Evolutionary conservation across 306 rosid genomes (phyloP).

Genomic region (Urtica urens): DNA sequence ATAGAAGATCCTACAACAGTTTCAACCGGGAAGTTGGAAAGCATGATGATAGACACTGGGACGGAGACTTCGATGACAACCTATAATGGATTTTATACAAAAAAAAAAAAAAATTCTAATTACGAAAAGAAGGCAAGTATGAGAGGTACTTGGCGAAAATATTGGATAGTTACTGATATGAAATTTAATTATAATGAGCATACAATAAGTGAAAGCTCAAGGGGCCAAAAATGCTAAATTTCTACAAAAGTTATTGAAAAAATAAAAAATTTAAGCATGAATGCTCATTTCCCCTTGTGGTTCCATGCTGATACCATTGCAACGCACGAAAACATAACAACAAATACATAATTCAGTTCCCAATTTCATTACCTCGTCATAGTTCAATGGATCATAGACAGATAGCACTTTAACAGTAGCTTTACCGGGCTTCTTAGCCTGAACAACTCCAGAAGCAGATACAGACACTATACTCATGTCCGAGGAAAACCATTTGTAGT

Average conservation of each 20-base stretch:
- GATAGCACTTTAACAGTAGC: conserved; percentile 73
- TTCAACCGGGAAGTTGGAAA: conserved; percentile 70
- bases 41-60: conserved; percentile 73
- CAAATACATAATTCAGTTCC: neutral
- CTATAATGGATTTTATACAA: conserved; percentile 24
- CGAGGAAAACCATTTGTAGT: conserved; percentile 81
- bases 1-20: conserved; percentile 82
- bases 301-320: neutral
- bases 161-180: neutral
- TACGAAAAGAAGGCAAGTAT: neutral
- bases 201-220: neutral
- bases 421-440: conserved; percentile 82
- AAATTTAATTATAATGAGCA: neutral
- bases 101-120: neutral
- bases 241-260: neutral
- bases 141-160: too few relatives aligned
- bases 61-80: conserved; percentile 68
- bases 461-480: conserved; percentile 53
- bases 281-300: too few relatives aligned
- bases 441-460: conserved; percentile 72
- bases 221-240: neutral
- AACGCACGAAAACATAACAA: neutral
- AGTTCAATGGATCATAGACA: conserved; percentile 53
- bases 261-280: neutral
- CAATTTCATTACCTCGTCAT: conserved; percentile 60